Base-by-base conservation (phyloP, 768 basidiomycete genomes). In the Omphalotus guepiniiformis region DNA sequence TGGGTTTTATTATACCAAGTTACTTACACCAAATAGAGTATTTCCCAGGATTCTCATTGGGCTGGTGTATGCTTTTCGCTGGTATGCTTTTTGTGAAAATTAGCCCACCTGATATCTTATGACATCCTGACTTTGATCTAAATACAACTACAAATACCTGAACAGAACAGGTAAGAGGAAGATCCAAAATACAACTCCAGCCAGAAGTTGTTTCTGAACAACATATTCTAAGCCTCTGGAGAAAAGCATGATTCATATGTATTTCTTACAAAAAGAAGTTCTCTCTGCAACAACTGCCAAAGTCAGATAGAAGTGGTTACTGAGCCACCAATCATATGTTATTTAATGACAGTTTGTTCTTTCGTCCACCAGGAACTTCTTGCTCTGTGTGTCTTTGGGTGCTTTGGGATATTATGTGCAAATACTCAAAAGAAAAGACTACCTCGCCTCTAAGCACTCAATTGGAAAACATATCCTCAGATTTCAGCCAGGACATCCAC, bases 51-150 rank as follows among this genome's bases (percentile, higher is more conserved):
- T n/a, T n/a, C 47, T 39, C 39, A 47, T 27, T 50, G 49, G 49
- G 25, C 44, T 8, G 28, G 22, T 15, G 23, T 50, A 34, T 36
- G 46, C 18, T 28, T n/a, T 12, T 45, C 35, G 39, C 5, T 41
- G 5, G 13, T 23, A 21, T 23, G 8, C 19, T 8, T 4, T 5
- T 32, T 69, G 64, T 47, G 69, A 64, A 44, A 52, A 66, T 39
- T n/a, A n/a, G n/a, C n/a, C n/a, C n/a, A n/a, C n/a, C n/a, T n/a
- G n/a, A n/a, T n/a, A n/a, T n/a, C n/a, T n/a, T n/a, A n/a, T n/a
- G n/a, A n/a, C n/a, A n/a, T n/a, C n/a, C 57, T 65, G 38, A 41
- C 56, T 15, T 56, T 65, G 2, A 34, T 32, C 0, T 47, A 45
- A 38, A 18, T 6, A 8, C 36, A n/a, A 19, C 8, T n/a, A 6